Evolutionary conservation across 78 protist species (phyloP), one percentile per base, ranked within the genome.

Genomic region (Dictyostelium capitatum): DNA sequence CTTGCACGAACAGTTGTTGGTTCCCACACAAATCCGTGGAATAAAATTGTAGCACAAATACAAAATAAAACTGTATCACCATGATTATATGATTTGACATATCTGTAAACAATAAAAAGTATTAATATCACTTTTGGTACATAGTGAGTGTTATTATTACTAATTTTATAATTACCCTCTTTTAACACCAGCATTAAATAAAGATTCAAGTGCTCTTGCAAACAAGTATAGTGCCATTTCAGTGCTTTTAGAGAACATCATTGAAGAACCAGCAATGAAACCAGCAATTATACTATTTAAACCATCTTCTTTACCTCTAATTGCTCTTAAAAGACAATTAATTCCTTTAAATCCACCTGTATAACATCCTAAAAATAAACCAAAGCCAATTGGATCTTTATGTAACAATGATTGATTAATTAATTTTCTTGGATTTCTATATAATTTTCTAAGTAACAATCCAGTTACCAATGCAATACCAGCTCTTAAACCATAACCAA

Each of bases 131-230:
- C 9, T 72, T n/a, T n/a, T n/a, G n/a, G 17, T 43, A 43, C 4
- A 15, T 37, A 41, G 15, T 12, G 7, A 41, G 6, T 32, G 14
- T 72, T 43, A 19, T 37, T 41, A 43, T 43, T 30, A 30, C 46
- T 17, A 51, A 51, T 28, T 9, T 30, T 30, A 6, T 14, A 17
- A 48, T 46, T 83, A 83, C 91, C 93, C 93, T 77, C 93, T 87
- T 74, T 87, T 87, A 43, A 28, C 53, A 59, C 80, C 93, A 8
- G 93, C 93, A 64, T 87, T 87, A 46, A 87, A 87, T 48, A 87
- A 32, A 30, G 93, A 87, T 77, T 87, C 93, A 25, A 87, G 78
- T 28, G 93, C 93, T 87, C 93, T 87, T 48, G 93, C 93, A 19
- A 87, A 87, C 48, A 87, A 50, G 65, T 87, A 87, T 17, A 87